Evolutionary conservation across 192 early-diverging fungal species (phyloP).

Genomic region (Coemansia sp.): DNA sequence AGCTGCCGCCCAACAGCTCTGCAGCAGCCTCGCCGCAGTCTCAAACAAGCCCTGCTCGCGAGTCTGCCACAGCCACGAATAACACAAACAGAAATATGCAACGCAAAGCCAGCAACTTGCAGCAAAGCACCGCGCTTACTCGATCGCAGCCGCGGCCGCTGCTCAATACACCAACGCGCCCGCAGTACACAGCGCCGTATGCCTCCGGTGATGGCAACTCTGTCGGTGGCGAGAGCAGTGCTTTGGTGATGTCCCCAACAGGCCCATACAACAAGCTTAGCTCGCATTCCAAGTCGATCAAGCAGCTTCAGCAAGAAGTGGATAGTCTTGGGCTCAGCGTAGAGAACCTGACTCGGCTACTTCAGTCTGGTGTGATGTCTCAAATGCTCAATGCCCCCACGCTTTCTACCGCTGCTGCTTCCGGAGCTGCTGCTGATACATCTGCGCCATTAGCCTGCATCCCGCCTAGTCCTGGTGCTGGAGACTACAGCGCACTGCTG

Average conservation of each 20-base stretch:
- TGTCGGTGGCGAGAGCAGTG: background rate
- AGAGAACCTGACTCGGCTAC: slow-evolving; percentile 15
- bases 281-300: slow-evolving; percentile 27
- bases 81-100: background rate
- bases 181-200: slow-evolving; percentile 4
- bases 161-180: background rate
- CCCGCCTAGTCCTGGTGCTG: background rate
- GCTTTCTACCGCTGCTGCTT: background rate
- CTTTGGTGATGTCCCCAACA: slow-evolving; percentile 6
- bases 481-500: background rate
- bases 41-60: background rate
- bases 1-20: slow-evolving; percentile 10
- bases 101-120: slow-evolving; percentile 17
- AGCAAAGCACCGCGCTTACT: slow-evolving; percentile 29
- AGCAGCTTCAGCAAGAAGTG: slow-evolving; percentile 24
- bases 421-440: background rate
- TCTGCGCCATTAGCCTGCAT: background rate
- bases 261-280: slow-evolving; percentile 8
- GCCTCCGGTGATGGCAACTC: background rate
- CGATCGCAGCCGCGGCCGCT: slow-evolving; percentile 15
- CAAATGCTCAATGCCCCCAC: background rate
- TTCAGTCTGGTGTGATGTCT: slow-evolving; percentile 7
- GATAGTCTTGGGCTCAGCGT: background rate
- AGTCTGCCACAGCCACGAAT: background rate
- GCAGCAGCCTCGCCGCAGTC: too few species aligned